A percentile compares a stretch with the other conserved stretches of the same genome.
phyloP scores from a whole-genome alignment of 805 yeast species.

The Kuraishia capsulata region DNA sequence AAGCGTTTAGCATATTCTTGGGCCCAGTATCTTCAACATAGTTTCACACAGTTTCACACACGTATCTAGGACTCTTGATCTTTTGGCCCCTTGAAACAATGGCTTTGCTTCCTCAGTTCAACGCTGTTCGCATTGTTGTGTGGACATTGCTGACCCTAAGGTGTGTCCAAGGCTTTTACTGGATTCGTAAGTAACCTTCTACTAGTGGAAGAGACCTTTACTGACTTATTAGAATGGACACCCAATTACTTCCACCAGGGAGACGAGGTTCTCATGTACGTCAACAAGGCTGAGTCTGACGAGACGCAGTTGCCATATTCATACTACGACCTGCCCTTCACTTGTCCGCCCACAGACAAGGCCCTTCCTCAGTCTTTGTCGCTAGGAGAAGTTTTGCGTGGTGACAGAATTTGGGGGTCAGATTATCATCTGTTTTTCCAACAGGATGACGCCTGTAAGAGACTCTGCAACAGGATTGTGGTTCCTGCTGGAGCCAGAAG shows the following conservation, averaged over 20 bases:
- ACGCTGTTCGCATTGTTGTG: no score
- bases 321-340: conserved; percentile 70
- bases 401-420: conserved; percentile 73
- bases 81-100: no score
- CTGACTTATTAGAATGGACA: conserved; percentile 13
- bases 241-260: conserved; percentile 34
- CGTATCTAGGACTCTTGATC: no score
- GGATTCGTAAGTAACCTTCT: background rate
- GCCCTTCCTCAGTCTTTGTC: conserved; percentile 60
- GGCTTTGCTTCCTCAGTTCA: no score
- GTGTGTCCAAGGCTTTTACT: background rate
- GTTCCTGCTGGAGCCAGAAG: conserved; percentile 37
- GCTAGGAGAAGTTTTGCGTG: conserved; percentile 68
- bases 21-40: no score
- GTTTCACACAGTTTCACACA: no score
- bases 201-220: background rate
- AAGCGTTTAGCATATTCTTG: no score
- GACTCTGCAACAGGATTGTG: conserved; percentile 61
- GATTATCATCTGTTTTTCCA: conserved; percentile 60
- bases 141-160: no score
- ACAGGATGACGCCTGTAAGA: conserved; percentile 53
- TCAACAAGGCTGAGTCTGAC: conserved; percentile 74
- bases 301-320: conserved; percentile 69
- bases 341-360: conserved; percentile 55
- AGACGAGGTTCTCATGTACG: conserved; percentile 58